Base-by-base conservation (phyloP, 192 early-diverging fungal species). In the Linnemannia exigua region DNA sequence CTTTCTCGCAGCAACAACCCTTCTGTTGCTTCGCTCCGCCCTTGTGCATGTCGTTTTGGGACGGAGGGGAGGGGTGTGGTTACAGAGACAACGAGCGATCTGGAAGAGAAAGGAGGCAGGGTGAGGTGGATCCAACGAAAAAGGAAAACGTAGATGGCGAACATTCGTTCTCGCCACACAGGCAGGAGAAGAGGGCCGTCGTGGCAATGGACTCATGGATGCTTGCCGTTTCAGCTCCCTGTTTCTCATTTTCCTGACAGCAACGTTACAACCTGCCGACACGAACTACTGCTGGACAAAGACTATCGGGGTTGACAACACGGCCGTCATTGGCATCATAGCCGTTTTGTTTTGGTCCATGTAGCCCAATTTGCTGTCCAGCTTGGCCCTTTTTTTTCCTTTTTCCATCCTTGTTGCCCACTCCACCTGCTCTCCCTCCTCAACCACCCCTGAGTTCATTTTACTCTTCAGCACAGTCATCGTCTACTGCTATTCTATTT, bases 211-310 rank as follows among this genome's bases (percentile, higher is more conserved):
- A 63, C 31, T 25, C 11, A 25, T 63, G 25, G 28, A 5, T 14
- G 9, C 44, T 72, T 17, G 48, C 19, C 48, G 48, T 72, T 72
- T 72, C 70, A 48, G 15, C 46, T 41, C 46, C 70, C 35, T 71
- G 46, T 71, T 44, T 72, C 19, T 28, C 35, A 15, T 44, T 33
- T 5, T 20, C 28, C 28, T 63, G 28, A 2, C 58, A 63, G 12
- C 58, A 28, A 15, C 58, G 9, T 31, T 63, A 25, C 58, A 31
- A 63, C 58, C 58, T 63, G 58, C 58, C 58, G 58, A 63, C 58
- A 31, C 8, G 28, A n/a, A n/a, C n/a, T n/a, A 63, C 58, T 25
- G 31, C 31, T 2, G 58, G 12, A 63, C n/a, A 31, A 63, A 31
- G 31, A 28, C 58, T 61, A 9, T 31, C 28, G 58, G 28, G 25